Conservation (phyloP, 257 asterid species). For the Solanum pimpinellifolium region DNA sequence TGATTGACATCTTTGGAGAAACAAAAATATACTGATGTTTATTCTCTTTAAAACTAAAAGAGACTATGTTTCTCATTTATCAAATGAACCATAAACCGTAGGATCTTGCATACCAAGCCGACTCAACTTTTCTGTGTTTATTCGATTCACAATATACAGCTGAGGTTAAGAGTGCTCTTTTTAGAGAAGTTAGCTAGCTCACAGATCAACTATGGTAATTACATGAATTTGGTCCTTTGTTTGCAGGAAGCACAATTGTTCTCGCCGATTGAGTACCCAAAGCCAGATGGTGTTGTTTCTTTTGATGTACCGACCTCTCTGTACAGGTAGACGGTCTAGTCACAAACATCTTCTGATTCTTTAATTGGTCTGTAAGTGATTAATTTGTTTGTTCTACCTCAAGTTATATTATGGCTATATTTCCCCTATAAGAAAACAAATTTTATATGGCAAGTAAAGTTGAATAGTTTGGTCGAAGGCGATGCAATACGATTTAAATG, state of each 20-base stretch:
- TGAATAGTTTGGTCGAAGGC: background rate
- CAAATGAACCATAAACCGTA: background rate
- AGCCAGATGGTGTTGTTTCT: constrained; percentile 79
- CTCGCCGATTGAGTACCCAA: constrained; percentile 65
- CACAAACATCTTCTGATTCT: background rate
- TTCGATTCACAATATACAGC: background rate
- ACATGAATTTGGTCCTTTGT: constrained; percentile 8
- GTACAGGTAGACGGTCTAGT: constrained; percentile 48
- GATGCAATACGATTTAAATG: background rate
- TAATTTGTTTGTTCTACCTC: background rate
- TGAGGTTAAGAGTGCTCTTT: background rate
- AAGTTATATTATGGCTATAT: background rate
- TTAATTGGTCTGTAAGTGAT: background rate
- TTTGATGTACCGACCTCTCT: constrained; percentile 81
- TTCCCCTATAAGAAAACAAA: background rate
- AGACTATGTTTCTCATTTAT: background rate
- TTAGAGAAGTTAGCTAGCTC: background rate
- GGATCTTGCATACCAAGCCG: background rate
- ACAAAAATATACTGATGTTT: background rate
- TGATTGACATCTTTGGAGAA: background rate
- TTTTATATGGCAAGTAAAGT: background rate
- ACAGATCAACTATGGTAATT: background rate
- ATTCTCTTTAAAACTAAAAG: background rate
- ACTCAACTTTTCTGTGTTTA: background rate
- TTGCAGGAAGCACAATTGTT: constrained; percentile 60